These are phyloP conservation scores for Brassica juncea DNA, from an alignment of 345 rosid genomes.

Conservation along the genomic window DNA sequence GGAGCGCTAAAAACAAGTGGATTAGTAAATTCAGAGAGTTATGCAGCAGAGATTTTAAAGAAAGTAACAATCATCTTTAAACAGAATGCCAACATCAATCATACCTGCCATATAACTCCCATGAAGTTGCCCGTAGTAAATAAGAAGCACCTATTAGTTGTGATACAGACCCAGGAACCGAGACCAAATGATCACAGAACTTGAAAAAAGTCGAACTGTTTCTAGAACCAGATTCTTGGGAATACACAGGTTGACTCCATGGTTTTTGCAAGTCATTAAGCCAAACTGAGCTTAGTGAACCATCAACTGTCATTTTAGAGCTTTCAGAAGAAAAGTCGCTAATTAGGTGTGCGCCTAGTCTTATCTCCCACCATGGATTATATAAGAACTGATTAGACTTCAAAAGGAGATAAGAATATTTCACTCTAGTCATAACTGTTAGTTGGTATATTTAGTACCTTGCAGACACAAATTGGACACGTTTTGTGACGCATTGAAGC, in stretches of 20 bases:
- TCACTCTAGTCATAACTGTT: not conserved
- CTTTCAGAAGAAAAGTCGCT: slow-evolving; percentile 74
- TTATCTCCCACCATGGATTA: slow-evolving; percentile 60
- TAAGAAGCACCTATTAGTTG: slow-evolving; percentile 88
- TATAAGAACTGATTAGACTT: slow-evolving; percentile 30
- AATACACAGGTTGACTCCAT: slow-evolving; percentile 52
- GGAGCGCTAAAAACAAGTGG: slow-evolving; percentile 56
- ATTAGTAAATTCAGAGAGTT: not conserved
- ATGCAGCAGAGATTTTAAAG: too few relatives aligned
- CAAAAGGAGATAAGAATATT: slow-evolving; percentile 26
- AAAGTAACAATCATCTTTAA: too few relatives aligned
- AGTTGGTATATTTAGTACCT: slow-evolving; percentile 53
- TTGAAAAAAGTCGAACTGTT: slow-evolving; percentile 51
- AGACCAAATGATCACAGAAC: slow-evolving; percentile 68
- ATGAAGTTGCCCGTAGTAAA: slow-evolving; percentile 83
- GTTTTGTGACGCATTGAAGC: slow-evolving; percentile 77
- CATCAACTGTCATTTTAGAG: slow-evolving; percentile 64
- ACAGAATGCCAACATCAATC: slow-evolving; percentile 5
- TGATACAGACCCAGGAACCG: slow-evolving; percentile 82
- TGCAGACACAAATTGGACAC: slow-evolving; percentile 85
- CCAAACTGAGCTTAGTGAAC: slow-evolving; percentile 78
- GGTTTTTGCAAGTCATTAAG: slow-evolving; percentile 73
- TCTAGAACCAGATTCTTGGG: slow-evolving; percentile 57
- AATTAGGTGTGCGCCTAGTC: slow-evolving; percentile 70
- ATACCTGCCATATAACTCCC: slow-evolving; percentile 99